Evolutionary conservation across 2,329 filamentous ascomycete genomes (phyloP).

Genomic region (Calcarisporium arbuscula): DNA sequence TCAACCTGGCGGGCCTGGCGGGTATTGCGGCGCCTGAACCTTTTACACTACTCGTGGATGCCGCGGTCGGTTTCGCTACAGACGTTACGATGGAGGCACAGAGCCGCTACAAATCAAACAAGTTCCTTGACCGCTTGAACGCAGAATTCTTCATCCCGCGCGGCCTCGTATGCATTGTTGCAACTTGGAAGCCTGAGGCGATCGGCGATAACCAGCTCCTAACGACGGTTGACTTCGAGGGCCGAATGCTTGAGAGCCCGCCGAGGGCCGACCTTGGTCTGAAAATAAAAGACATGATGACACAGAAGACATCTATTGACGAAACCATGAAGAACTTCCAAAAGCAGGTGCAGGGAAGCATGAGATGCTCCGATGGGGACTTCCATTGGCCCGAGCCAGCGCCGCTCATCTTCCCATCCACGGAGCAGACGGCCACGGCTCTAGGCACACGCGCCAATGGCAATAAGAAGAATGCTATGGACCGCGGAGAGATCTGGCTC

Average conservation of each 20-base stretch:
- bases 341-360: slow-evolving; percentile 24
- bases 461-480: slow-evolving; percentile 4
- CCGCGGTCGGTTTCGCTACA: slow-evolving; percentile 35
- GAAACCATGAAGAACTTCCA: no score
- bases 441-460: slow-evolving; percentile 1
- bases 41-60: slow-evolving; percentile 34
- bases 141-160: slow-evolving; percentile 49
- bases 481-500: slow-evolving; percentile 8
- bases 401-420: slow-evolving; percentile 40
- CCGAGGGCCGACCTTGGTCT: not conserved
- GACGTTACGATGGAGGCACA: slow-evolving; percentile 34
- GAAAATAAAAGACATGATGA: not conserved
- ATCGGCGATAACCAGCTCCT: slow-evolving; percentile 19
- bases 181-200: slow-evolving; percentile 43
- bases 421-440: slow-evolving; percentile 22
- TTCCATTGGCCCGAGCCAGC: slow-evolving; percentile 40
- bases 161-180: slow-evolving; percentile 43
- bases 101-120: slow-evolving; percentile 38
- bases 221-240: slow-evolving; percentile 25
- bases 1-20: slow-evolving; percentile 34
- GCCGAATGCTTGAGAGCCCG: slow-evolving; percentile 1
- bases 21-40: slow-evolving; percentile 31
- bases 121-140: slow-evolving; percentile 50
- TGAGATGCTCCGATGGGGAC: slow-evolving; percentile 25
- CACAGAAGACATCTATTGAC: slow-evolving; percentile 14